Evolutionary conservation across 495 filamentous ascomycete genomes (phyloP).

Genomic region (Hypoxylon fragiforme): DNA sequence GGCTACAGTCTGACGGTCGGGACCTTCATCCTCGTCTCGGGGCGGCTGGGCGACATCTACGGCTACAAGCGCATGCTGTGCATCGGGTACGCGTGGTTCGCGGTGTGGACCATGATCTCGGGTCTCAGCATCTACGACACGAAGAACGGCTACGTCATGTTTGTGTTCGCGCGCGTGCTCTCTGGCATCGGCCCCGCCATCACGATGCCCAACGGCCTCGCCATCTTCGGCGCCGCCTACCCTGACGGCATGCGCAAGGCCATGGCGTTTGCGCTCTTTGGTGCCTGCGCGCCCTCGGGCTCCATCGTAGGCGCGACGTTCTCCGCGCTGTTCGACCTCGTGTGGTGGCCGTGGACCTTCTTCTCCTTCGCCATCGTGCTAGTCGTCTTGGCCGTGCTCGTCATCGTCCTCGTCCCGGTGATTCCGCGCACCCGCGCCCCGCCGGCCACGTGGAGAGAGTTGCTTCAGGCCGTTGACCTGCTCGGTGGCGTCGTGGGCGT

Average conservation of each 20-base stretch:
- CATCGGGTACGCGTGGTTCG: slow-evolving; percentile 57
- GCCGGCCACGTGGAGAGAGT: neutral
- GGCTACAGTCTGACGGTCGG: slow-evolving; percentile 59
- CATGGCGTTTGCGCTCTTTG: slow-evolving; percentile 66
- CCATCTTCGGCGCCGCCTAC: slow-evolving; percentile 61
- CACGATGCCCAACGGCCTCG: slow-evolving; percentile 63
- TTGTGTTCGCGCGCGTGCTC: slow-evolving; percentile 59
- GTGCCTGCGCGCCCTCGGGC: slow-evolving; percentile 62
- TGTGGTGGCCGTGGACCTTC: slow-evolving; percentile 69
- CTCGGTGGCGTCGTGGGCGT: slow-evolving; percentile 56
- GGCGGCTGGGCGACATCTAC: slow-evolving; percentile 59
- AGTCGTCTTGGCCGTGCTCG: slow-evolving; percentile 42
- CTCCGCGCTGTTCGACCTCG: slow-evolving; percentile 41
- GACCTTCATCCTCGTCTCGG: slow-evolving; percentile 63
- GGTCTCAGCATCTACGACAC: slow-evolving; percentile 12
- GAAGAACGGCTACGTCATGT: slow-evolving; percentile 51
- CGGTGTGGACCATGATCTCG: slow-evolving; percentile 56
- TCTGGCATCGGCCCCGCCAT: slow-evolving; percentile 66
- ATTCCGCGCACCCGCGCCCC: slow-evolving; percentile 25
- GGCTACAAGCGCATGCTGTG: slow-evolving; percentile 58
- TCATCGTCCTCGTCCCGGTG: slow-evolving; percentile 52
- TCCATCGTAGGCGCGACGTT: slow-evolving; percentile 57
- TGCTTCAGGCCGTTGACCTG: slow-evolving; percentile 51
- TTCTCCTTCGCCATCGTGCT: slow-evolving; percentile 58
- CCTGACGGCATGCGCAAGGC: slow-evolving; percentile 55